Percentiles rank a stretch among this genome's conserved stretches.
These are phyloP conservation scores for Venturia effusa DNA, from an alignment of 2,329 filamentous ascomycete genomes.

Conservation along the genomic window DNA sequence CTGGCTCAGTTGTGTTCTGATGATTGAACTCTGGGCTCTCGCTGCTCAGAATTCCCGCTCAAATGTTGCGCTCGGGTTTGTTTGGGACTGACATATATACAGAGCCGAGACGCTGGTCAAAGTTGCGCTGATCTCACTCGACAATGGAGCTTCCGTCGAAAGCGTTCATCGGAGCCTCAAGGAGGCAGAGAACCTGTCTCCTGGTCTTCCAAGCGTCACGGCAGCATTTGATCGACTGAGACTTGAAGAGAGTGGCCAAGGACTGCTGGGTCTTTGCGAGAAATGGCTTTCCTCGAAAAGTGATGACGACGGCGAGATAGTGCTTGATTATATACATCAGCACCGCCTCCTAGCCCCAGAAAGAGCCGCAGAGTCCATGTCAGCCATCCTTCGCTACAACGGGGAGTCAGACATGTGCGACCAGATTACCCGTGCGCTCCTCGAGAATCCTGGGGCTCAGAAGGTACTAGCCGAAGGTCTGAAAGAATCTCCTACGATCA, in stretches of 20 bases:
- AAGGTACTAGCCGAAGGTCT: constrained; percentile 28
- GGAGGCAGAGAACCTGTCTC: constrained; percentile 33
- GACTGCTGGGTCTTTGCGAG: constrained; percentile 24
- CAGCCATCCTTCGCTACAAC: constrained; percentile 30
- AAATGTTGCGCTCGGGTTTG: too few species aligned
- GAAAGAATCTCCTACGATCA: constrained; percentile 27
- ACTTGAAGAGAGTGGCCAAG: constrained; percentile 26
- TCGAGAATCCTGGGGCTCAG: constrained; percentile 27
- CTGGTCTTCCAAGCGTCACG: constrained; percentile 29
- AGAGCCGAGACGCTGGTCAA: background rate
- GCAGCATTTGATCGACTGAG: constrained; percentile 30
- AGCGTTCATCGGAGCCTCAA: constrained; percentile 31
- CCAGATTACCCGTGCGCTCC: constrained; percentile 27
- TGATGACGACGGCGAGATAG: constrained; percentile 31
- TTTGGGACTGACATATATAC: background rate
- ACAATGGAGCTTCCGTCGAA: constrained; percentile 21
- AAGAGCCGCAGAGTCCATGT: constrained; percentile 29
- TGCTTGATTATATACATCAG: constrained; percentile 20
- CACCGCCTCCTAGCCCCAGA: constrained; percentile 22
- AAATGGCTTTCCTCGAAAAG: constrained; percentile 24
- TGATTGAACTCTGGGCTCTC: background rate
- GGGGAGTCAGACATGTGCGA: constrained; percentile 31
- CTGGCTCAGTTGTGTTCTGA: too few species aligned
- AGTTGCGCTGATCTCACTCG: constrained; percentile 6
- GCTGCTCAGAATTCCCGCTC: background rate